phyloP scores from a whole-genome alignment of 129 eudicot genomes.

The Centrapalus pauciflorus region DNA sequence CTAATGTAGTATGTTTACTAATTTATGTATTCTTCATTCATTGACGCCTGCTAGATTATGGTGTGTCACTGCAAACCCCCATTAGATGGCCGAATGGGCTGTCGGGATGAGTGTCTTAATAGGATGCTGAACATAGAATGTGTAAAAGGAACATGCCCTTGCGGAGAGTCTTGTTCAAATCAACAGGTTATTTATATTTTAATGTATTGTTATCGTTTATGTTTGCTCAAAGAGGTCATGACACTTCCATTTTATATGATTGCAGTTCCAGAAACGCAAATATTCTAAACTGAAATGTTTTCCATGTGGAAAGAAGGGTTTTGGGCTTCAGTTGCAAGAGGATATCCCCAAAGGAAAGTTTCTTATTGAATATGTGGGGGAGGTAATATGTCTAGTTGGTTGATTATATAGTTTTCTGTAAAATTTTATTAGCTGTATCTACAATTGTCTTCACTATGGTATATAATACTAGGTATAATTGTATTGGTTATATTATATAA shows the following conservation, averaged over 20 bases:
- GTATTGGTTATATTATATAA: not conserved
- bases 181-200: slow-evolving; percentile 57
- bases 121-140: slow-evolving; percentile 96
- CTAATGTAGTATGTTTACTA: not conserved
- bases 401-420: not conserved
- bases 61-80: slow-evolving; percentile 91
- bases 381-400: slow-evolving; percentile 47
- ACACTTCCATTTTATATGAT: slow-evolving; percentile 5
- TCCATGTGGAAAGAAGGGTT: slow-evolving; percentile 84
- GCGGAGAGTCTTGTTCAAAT: slow-evolving; percentile 93
- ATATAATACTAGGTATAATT: not conserved
- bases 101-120: slow-evolving; percentile 86
- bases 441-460: not conserved
- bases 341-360: slow-evolving; percentile 79
- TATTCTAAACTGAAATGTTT: slow-evolving; percentile 69
- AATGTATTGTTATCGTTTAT: not conserved
- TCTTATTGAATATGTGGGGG: slow-evolving; percentile 94
- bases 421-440: not conserved
- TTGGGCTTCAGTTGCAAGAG: slow-evolving; percentile 73
- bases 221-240: slow-evolving; percentile 2
- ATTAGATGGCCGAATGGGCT: slow-evolving; percentile 70
- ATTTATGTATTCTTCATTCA: not conserved
- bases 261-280: slow-evolving; percentile 92
- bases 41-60: slow-evolving; percentile 57
- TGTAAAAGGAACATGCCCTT: slow-evolving; percentile 90